Conservation (phyloP, 2,329 filamentous ascomycete species). For the Claviceps lovelessii region DNA sequence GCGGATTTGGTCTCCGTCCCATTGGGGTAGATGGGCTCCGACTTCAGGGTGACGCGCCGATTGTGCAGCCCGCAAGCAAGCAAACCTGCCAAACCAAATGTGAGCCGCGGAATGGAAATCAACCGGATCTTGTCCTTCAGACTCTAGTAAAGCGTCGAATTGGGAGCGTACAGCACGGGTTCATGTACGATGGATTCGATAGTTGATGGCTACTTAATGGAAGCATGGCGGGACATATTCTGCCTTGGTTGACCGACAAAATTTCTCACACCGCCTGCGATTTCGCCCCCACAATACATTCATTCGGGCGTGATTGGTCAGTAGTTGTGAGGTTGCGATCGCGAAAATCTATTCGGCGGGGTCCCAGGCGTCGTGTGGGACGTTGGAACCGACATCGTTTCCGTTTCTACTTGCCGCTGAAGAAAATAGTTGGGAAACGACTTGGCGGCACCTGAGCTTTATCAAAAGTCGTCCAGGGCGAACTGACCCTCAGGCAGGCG, state of each 20-base stretch:
- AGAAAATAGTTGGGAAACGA: not conserved
- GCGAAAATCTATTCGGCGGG: not conserved
- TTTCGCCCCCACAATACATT: slow-evolving; percentile 1
- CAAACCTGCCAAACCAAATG: slow-evolving; percentile 5
- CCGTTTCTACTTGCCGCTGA: too few species aligned
- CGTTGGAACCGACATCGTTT: not conserved
- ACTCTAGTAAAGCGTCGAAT: not conserved
- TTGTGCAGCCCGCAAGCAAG: slow-evolving; percentile 15
- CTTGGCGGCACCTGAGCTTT: not conserved
- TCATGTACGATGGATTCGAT: slow-evolving; percentile 3
- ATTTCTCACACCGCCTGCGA: slow-evolving; percentile 19
- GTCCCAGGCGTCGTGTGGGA: not conserved
- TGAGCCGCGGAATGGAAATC: not conserved
- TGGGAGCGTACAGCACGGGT: not conserved
- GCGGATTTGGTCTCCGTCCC: slow-evolving; percentile 70
- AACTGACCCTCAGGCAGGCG: not conserved
- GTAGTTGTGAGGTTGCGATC: not conserved
- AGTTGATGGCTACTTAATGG: slow-evolving; percentile 7
- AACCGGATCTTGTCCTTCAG: not conserved
- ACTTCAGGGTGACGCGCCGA: slow-evolving; percentile 8
- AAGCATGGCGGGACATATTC: slow-evolving; percentile 15
- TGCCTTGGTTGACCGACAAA: slow-evolving; percentile 22
- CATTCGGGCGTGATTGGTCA: not conserved
- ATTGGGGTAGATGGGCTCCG: slow-evolving; percentile 30
- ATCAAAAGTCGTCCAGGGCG: not conserved